Evolutionary conservation across 352 stramenopile genomes (phyloP).

Genomic region (Globisporangium recalcitrans): DNA sequence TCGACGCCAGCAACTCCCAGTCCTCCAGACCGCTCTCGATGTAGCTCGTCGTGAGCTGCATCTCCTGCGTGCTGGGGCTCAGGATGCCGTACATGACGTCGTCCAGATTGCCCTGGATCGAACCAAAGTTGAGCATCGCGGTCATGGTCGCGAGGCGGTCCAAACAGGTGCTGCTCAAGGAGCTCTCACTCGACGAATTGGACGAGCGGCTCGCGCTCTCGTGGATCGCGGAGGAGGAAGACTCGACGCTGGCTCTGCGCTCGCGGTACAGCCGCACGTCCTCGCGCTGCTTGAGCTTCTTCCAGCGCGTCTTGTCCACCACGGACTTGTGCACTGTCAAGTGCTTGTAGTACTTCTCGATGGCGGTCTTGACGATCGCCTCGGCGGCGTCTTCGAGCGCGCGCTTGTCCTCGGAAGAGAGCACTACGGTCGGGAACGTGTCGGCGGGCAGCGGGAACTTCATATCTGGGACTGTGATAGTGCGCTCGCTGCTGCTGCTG

Average conservation of each 20-base stretch:
- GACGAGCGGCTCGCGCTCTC: not conserved
- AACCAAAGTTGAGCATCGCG: slow-evolving; percentile 23
- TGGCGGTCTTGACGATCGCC: not conserved
- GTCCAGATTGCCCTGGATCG: slow-evolving; percentile 19
- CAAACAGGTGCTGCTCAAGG: not conserved
- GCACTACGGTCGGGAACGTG: not conserved
- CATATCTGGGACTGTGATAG: too few relatives aligned
- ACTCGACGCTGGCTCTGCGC: slow-evolving; percentile 20
- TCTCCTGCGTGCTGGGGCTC: slow-evolving; percentile 21
- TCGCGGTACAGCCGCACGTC: slow-evolving; percentile 14
- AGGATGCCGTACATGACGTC: not conserved
- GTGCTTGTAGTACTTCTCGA: not conserved
- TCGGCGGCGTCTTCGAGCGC: not conserved
- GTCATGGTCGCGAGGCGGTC: not conserved
- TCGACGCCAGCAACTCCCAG: slow-evolving; percentile 15
- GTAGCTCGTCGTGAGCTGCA: slow-evolving; percentile 53
- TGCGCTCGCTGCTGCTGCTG: too few relatives aligned
- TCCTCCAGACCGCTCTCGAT: slow-evolving; percentile 44
- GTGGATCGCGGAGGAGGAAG: slow-evolving; percentile 11
- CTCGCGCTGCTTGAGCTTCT: slow-evolving; percentile 37
- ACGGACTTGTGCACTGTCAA: not conserved
- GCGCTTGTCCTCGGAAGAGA: not conserved
- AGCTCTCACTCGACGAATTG: not conserved
- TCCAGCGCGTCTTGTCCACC: slow-evolving; percentile 27
- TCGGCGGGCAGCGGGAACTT: not conserved